Conservation (phyloP, 176 grass and related monocot genomes). For the Eleusine indica region DNA sequence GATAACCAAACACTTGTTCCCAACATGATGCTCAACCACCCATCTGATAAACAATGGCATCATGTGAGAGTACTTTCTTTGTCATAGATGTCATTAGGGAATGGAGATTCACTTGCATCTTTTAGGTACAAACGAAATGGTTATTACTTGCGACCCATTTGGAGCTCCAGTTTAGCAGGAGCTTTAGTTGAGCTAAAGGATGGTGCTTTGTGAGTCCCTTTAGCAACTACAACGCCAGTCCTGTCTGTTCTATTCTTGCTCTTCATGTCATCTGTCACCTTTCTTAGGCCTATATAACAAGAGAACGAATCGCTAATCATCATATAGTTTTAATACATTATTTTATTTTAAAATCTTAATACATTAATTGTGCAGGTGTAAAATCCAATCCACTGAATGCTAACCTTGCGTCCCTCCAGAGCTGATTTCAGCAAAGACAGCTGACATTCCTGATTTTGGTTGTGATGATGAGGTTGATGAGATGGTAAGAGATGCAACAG, state of each 20-base stretch:
- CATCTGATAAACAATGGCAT: conserved; percentile 42
- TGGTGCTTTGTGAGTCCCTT: conserved; percentile 26
- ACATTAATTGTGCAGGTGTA: background rate
- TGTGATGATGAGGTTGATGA: conserved; percentile 30
- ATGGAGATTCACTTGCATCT: background rate
- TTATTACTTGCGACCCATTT: conserved; percentile 69
- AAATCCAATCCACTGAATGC: background rate
- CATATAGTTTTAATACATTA: background rate
- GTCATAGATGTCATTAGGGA: background rate
- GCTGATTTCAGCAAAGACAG: conserved; percentile 62
- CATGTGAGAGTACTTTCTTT: background rate
- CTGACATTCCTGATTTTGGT: conserved; percentile 64
- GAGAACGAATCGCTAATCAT: background rate
- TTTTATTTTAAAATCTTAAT: too few relatives aligned
- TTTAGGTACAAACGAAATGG: background rate
- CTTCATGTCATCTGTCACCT: conserved; percentile 74
- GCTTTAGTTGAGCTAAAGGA: conserved; percentile 40
- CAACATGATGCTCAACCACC: conserved; percentile 59
- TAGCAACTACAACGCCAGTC: conserved; percentile 35
- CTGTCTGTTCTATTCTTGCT: conserved; percentile 59
- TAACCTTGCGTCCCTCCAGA: conserved; percentile 52
- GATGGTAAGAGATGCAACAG: conserved; percentile 24
- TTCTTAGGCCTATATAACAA: conserved; percentile 48
- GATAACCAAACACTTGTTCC: conserved; percentile 52
- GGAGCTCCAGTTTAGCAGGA: conserved; percentile 59